Evolutionary conservation across 345 rosid genomes (phyloP), one percentile per base, ranked within the genome.

Genomic region (Salix koriyanagi): DNA sequence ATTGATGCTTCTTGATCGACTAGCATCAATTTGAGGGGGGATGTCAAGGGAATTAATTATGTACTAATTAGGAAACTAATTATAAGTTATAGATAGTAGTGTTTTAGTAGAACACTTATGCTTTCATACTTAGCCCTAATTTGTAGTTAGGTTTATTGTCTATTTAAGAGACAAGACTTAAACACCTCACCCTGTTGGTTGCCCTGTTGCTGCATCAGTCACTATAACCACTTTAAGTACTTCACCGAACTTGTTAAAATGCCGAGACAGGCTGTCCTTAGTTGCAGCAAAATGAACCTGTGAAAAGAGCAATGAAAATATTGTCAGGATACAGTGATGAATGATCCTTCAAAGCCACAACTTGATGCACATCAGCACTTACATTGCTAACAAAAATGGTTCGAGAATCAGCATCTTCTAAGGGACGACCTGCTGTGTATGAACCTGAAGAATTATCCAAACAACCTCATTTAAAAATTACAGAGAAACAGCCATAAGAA

Each of bases 231-330:
- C 99, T 85, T 96, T 92, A 14, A 94, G 86, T 44, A 96, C 94
- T 79, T 94, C 96, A 5, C 99, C 99, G 76, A 84, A 92, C 90
- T 90, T 96, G 60, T 89, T 94, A 75, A 96, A 94, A 81, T 94
- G 97, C 76, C 93, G 88, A 46, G 97, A 94, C 81, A 94, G 92
- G 78, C 90, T 88, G 74, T 94, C 97, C 89, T 90, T 92, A 66
- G 97, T 91, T 42, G 99, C 98, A 82, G 90, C 97, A 86, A 90
- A 90, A 86, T 96, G 95, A 84, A 96, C 99, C 99, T 96, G 90
- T 61, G 36, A 85, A 48, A 71, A 76, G 69, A 66, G 78, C 21
- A 62, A 72, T 34, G 73, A 66, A 71, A 75, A 71, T 14, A 76
- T 16, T 48, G 75, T 72, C 60, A 78, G 72, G 34, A 76, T 77